A percentile compares a stretch with the other conserved stretches of the same genome.
Conservation (phyloP, 2,329 filamentous ascomycete genomes). For the Trichoderma pleuroti region DNA sequence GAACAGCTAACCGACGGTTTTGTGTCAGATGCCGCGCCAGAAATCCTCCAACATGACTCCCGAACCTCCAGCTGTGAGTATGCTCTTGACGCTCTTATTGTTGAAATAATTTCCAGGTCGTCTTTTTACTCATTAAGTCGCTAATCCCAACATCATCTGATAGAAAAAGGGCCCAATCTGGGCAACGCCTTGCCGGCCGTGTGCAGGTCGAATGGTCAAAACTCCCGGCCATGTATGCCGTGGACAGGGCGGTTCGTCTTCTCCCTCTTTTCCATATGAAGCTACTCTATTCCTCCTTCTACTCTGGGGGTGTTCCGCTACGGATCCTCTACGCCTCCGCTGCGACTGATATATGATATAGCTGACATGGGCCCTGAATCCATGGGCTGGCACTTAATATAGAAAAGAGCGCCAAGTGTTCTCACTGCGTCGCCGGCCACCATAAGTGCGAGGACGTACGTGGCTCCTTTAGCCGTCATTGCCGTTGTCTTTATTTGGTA, state of each 20-base stretch:
- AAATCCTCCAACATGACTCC: neutral
- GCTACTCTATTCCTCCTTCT: neutral
- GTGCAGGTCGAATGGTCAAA: slow-evolving; percentile 19
- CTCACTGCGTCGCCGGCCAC: slow-evolving; percentile 20
- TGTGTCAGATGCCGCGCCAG: slow-evolving; percentile 17
- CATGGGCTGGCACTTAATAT: neutral
- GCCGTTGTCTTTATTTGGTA: neutral
- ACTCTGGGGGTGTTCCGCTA: neutral
- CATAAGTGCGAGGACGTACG: slow-evolving; percentile 21
- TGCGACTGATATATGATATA: neutral
- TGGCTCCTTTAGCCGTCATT: slow-evolving; percentile 2
- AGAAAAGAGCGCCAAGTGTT: slow-evolving; percentile 21
- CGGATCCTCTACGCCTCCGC: neutral
- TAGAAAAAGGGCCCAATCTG: slow-evolving; percentile 18
- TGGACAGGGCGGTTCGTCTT: slow-evolving; percentile 19
- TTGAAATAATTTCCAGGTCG: neutral
- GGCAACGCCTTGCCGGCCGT: slow-evolving; percentile 20
- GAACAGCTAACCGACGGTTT: neutral
- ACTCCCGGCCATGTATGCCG: slow-evolving; percentile 20
- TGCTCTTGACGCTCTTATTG: neutral
- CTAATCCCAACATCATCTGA: neutral
- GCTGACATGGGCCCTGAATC: slow-evolving; percentile 1
- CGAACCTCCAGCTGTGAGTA: slow-evolving; percentile 15
- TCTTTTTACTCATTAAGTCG: neutral
- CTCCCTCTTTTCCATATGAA: neutral